Evolutionary conservation across 2,329 filamentous ascomycete species (phyloP), one percentile per base, ranked within the genome.

Genomic region (Aureobasidium sp.): DNA sequence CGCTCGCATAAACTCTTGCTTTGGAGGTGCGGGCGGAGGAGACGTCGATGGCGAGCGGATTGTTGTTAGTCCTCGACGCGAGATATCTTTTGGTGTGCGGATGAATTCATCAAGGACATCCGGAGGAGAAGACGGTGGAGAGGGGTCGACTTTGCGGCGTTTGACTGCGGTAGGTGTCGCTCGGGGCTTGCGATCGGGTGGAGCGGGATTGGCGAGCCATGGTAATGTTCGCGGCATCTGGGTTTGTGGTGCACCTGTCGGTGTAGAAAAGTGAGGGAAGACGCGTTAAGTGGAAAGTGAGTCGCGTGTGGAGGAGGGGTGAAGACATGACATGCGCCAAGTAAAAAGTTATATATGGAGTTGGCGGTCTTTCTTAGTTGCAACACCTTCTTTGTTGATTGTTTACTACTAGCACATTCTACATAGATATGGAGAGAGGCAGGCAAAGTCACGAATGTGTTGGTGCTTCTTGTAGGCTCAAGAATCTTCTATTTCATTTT

Each of bases 1-100:
- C 50, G 84, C 79, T 2, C 78, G 76, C 87, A 93, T 91, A 70
- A 79, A 71, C 64, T 76, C 75, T 29, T 62, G 49, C 7, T 73
- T 68, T 5, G 70, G 69, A 1, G 71, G 69, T 3, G 68, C 68
- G 34, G 74, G 75, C 10, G 75, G 74, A 10, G 74, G 74, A 3
- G 77, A 79, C 5, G 76, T 77, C 3, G 76, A 78, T 0, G 69
- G 71, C 32, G 70, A 68, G 48, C 71, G 70, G 6, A 64, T 0
- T 57, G 16, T 25, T 36, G 58, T 13, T 8, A 34, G 7, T 39
- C 42, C 55, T 34, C 59, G 61, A 61, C 48, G 51, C 47, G 25
- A 36, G 27, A 29, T 54, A 48, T 44, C 61, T 42, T 29, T 61
- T 25, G 41, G 54, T 51, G 57, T 66, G 50, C 62, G 66, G 14